Conservation (phyloP, 371 early-diverging fungal genomes). For the Mortierella sp. region DNA sequence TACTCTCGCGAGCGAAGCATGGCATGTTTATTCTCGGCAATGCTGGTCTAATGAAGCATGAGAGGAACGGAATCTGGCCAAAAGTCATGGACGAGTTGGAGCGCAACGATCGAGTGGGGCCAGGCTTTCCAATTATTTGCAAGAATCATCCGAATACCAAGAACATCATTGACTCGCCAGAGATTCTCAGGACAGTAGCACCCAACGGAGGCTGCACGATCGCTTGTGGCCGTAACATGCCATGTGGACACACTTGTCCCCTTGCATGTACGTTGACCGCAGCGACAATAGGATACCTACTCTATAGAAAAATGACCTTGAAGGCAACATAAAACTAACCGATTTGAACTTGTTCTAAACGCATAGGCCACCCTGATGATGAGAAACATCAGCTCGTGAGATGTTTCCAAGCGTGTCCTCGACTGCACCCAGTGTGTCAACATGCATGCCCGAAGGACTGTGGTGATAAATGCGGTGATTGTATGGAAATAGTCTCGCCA, state of each 20-base stretch:
- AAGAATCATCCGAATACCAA: slow-evolving; percentile 52
- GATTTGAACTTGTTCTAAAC: neutral
- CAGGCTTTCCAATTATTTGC: slow-evolving; percentile 59
- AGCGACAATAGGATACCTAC: neutral
- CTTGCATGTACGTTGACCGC: slow-evolving; percentile 40
- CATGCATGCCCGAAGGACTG: slow-evolving; percentile 57
- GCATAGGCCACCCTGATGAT: slow-evolving; percentile 46
- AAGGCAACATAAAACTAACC: neutral
- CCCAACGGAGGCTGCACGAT: slow-evolving; percentile 57
- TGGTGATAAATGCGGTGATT: slow-evolving; percentile 58
- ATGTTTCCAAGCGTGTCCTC: slow-evolving; percentile 57
- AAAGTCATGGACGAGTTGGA: slow-evolving; percentile 34
- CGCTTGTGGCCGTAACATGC: slow-evolving; percentile 28
- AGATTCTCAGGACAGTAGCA: slow-evolving; percentile 22
- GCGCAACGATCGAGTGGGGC: slow-evolving; percentile 44
- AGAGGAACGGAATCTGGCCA: slow-evolving; percentile 56
- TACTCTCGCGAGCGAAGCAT: slow-evolving; percentile 75
- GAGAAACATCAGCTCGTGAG: slow-evolving; percentile 18
- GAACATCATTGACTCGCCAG: slow-evolving; percentile 26
- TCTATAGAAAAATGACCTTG: neutral
- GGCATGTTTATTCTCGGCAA: slow-evolving; percentile 71
- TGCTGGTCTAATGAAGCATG: slow-evolving; percentile 42
- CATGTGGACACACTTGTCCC: slow-evolving; percentile 55
- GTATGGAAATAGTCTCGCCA: slow-evolving; percentile 28
- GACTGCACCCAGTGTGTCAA: slow-evolving; percentile 45